Conservation (phyloP, 2,329 filamentous ascomycete genomes). For the Cryphonectria naterciae region DNA sequence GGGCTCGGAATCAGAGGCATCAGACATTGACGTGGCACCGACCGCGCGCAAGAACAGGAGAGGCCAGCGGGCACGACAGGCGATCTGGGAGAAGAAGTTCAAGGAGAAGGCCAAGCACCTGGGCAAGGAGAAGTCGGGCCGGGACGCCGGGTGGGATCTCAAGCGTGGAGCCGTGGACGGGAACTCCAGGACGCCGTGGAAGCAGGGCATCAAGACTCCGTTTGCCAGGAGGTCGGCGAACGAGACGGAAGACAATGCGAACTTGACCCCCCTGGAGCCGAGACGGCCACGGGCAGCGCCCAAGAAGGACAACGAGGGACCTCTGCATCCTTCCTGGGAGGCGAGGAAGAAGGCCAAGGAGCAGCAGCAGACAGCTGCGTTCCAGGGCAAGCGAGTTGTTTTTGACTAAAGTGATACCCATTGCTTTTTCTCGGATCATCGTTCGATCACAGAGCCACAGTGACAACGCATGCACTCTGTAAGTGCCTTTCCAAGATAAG, state of each 20-base stretch:
- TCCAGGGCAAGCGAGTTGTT: constrained; percentile 61
- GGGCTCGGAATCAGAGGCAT: constrained; percentile 68
- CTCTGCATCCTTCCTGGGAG: constrained; percentile 68
- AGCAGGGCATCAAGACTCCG: constrained; percentile 49
- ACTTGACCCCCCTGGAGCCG: constrained; percentile 13
- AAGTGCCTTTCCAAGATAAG: background rate
- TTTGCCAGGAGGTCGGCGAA: constrained; percentile 32
- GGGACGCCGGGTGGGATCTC: constrained; percentile 62
- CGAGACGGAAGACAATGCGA: constrained; percentile 10
- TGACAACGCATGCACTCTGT: background rate
- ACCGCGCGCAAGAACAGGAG: constrained; percentile 71
- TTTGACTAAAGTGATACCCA: constrained; percentile 52
- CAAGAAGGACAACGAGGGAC: constrained; percentile 37
- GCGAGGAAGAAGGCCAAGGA: constrained; percentile 67
- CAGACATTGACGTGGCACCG: constrained; percentile 66
- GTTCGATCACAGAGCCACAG: background rate
- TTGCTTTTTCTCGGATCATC: background rate
- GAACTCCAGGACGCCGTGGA: constrained; percentile 55
- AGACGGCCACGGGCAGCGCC: constrained; percentile 12
- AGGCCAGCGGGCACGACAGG: constrained; percentile 77
- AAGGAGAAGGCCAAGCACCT: constrained; percentile 72
- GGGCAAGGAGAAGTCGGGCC: constrained; percentile 44
- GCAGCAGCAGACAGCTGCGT: constrained; percentile 54
- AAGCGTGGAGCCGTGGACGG: constrained; percentile 58
- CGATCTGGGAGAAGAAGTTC: constrained; percentile 81